Percentiles rank a stretch among this genome's conserved stretches.
These are phyloP conservation scores for Chrysanthemum makinoi DNA, from an alignment of 129 eudicot species.

Conservation along the genomic window DNA sequence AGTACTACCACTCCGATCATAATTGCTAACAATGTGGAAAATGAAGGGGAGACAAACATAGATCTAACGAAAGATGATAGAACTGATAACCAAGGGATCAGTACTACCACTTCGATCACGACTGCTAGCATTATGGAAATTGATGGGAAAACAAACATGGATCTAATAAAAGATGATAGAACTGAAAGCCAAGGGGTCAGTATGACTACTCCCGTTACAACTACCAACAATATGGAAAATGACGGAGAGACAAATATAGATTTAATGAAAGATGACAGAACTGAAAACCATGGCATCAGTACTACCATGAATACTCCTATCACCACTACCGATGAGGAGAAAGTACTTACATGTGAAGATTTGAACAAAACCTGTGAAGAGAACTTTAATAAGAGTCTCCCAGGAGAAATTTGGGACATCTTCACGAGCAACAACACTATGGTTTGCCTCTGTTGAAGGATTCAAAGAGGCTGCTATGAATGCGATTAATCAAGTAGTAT, in stretches of 20 bases:
- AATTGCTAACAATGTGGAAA: slow-evolving; percentile 24
- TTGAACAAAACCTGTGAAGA: slow-evolving; percentile 35
- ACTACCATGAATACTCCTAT: not conserved
- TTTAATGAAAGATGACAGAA: slow-evolving; percentile 31
- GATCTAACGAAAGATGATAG: slow-evolving; percentile 33
- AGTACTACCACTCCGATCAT: slow-evolving; percentile 26
- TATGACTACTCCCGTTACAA: slow-evolving; percentile 17
- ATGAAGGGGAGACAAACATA: slow-evolving; percentile 25
- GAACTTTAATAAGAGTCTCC: slow-evolving; percentile 27
- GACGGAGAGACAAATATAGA: slow-evolving; percentile 30
- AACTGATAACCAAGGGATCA: slow-evolving; percentile 31
- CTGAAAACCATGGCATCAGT: slow-evolving; percentile 29
- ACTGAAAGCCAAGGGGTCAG: slow-evolving; percentile 24
- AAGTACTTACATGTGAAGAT: slow-evolving; percentile 39
- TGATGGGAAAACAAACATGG: slow-evolving; percentile 27
- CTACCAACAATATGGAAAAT: slow-evolving; percentile 28
- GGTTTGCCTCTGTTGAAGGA: too few relatives aligned
- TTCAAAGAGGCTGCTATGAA: too few relatives aligned
- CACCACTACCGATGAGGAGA: slow-evolving; percentile 20
- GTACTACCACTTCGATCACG: slow-evolving; percentile 17
- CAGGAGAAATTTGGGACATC: slow-evolving; percentile 91
- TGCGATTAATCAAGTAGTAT: too few relatives aligned
- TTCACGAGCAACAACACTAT: too few relatives aligned
- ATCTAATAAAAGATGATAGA: slow-evolving; percentile 32
- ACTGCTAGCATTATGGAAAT: slow-evolving; percentile 23